Conservation (phyloP, 2,329 filamentous ascomycete species). For the Didymella arachidicola region DNA sequence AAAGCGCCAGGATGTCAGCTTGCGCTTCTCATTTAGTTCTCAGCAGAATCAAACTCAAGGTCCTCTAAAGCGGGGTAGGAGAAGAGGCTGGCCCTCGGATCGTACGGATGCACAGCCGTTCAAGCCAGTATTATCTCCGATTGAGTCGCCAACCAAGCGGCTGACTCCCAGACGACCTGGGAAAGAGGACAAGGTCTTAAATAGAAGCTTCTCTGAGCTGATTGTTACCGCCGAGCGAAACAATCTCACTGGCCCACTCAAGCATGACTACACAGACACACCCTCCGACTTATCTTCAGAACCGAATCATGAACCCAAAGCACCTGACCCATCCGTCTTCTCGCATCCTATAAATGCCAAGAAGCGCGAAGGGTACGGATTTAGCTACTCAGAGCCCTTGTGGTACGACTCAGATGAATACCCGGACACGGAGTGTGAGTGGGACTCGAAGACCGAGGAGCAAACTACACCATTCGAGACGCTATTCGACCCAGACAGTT, state of each 20-base stretch:
- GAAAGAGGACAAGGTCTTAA: constrained; percentile 15
- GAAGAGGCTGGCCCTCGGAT: constrained; percentile 10
- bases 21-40: constrained; percentile 30
- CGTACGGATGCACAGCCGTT: not conserved
- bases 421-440: constrained; percentile 33
- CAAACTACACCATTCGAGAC: not conserved
- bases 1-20: constrained; percentile 17
- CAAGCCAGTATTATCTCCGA: constrained; percentile 6
- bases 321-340: constrained; percentile 20
- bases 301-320: constrained; percentile 4
- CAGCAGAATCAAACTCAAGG: constrained; percentile 2
- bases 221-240: constrained; percentile 13
- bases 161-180: constrained; percentile 1
- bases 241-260: constrained; percentile 14
- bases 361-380: constrained; percentile 36
- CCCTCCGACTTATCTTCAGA: constrained; percentile 15
- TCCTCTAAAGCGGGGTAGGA: constrained; percentile 18
- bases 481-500: constrained; percentile 22
- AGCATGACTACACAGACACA: constrained; percentile 10
- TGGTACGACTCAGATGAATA: constrained; percentile 36
- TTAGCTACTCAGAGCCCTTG: constrained; percentile 34
- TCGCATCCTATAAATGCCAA: constrained; percentile 26
- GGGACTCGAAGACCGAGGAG: constrained; percentile 20
- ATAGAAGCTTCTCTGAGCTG: constrained; percentile 20
- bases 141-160: constrained; percentile 16